A percentile compares a stretch with the other conserved stretches of the same genome.
phyloP scores from a whole-genome alignment of 2,329 filamentous ascomycete species.

The Monosporascus cannonballus region DNA sequence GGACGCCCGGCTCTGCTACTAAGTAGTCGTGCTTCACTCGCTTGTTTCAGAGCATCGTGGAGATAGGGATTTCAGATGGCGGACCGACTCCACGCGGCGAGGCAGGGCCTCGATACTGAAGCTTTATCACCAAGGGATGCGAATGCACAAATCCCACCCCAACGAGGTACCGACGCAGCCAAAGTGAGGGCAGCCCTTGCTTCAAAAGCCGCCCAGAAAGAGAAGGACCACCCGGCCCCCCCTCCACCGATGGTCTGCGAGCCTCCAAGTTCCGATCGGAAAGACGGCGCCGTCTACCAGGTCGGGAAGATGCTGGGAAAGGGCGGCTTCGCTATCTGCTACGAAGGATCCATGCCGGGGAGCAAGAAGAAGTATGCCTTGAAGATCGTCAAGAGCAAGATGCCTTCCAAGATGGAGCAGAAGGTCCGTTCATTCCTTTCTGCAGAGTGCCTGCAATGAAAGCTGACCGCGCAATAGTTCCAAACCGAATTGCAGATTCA shows the following conservation, averaged over 20 bases:
- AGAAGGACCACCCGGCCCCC: constrained; percentile 61
- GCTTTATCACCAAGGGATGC: constrained; percentile 60
- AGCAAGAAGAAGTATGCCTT: constrained; percentile 65
- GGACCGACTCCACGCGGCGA: constrained; percentile 40
- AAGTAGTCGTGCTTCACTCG: constrained; percentile 4
- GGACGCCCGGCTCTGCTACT: constrained; percentile 5
- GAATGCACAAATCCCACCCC: constrained; percentile 49
- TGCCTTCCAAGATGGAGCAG: constrained; percentile 78
- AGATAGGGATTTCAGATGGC: constrained; percentile 31
- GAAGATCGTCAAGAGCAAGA: constrained; percentile 78
- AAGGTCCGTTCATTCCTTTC: constrained; percentile 48
- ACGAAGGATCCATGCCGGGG: constrained; percentile 62
- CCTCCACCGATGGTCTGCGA: constrained; percentile 56
- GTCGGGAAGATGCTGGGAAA: constrained; percentile 71
- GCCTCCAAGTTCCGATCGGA: constrained; percentile 62
- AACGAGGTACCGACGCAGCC: constrained; percentile 28
- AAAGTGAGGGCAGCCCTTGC: constrained; percentile 44
- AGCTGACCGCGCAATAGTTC: constrained; percentile 39
- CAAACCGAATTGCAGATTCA: constrained; percentile 92
- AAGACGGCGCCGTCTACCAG: constrained; percentile 65
- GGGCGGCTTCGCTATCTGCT: constrained; percentile 78
- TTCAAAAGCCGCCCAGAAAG: constrained; percentile 34
- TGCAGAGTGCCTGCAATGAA: constrained; percentile 3
- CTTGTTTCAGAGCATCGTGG: constrained; percentile 6
- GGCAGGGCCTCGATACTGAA: constrained; percentile 51